A percentile compares a stretch with the other conserved stretches of the same genome.
Conservation (phyloP, 2,329 filamentous ascomycete species). For the Boeremia lycopersici region DNA sequence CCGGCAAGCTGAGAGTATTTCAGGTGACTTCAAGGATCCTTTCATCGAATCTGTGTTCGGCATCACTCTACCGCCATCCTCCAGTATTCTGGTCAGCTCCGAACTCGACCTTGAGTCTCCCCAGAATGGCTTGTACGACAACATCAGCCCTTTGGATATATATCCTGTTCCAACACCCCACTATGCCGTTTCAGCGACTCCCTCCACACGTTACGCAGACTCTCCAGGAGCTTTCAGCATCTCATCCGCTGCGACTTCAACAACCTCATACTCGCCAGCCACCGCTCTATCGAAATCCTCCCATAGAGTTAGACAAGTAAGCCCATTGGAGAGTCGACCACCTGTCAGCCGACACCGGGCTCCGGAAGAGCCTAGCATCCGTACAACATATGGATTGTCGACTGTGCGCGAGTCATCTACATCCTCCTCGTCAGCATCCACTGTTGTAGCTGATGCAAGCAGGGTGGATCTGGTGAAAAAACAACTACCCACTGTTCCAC, state of each 20-base stretch:
- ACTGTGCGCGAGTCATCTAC: slow-evolving; percentile 72
- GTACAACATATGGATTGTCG: slow-evolving; percentile 64
- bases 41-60: slow-evolving; percentile 53
- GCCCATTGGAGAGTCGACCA: slow-evolving; percentile 62
- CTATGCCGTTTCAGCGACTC: slow-evolving; percentile 70
- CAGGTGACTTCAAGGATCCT: slow-evolving; percentile 46
- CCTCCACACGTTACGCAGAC: slow-evolving; percentile 76
- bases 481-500: slow-evolving; percentile 50
- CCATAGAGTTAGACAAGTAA: slow-evolving; percentile 60
- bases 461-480: slow-evolving; percentile 47
- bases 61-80: slow-evolving; percentile 49
- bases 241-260: slow-evolving; percentile 78
- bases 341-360: slow-evolving; percentile 65
- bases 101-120: slow-evolving; percentile 34
- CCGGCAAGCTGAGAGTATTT: slow-evolving; percentile 32
- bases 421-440: slow-evolving; percentile 75
- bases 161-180: slow-evolving; percentile 71
- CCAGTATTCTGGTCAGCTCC: slow-evolving; percentile 35
- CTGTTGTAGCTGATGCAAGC: slow-evolving; percentile 62
- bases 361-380: slow-evolving; percentile 55
- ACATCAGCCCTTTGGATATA: slow-evolving; percentile 67
- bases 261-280: slow-evolving; percentile 75
- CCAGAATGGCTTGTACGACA: slow-evolving; percentile 41
- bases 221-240: slow-evolving; percentile 76
- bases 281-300: slow-evolving; percentile 55